Conservation (phyloP, 2,329 filamentous ascomycete genomes). For the Pyricularia pennisetigena region DNA sequence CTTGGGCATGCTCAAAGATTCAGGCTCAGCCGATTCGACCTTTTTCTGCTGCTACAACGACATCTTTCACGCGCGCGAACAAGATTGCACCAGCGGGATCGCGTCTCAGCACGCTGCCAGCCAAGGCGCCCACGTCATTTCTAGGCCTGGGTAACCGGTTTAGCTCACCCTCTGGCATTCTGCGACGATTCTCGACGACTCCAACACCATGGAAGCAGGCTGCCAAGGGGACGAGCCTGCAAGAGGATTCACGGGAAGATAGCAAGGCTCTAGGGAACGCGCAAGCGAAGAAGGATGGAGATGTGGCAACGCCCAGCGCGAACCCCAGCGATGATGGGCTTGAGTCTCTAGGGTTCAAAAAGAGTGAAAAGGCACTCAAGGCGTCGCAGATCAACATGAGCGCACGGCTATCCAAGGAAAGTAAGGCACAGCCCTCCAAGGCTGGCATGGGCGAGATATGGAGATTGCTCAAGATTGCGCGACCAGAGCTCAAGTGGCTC, state of each 20-base stretch:
- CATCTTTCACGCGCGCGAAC: neutral
- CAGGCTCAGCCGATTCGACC: neutral
- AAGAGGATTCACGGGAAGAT: neutral
- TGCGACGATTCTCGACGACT: constrained; percentile 17
- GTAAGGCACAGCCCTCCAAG: constrained; percentile 44
- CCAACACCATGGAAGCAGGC: constrained; percentile 10
- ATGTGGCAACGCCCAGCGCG: constrained; percentile 14
- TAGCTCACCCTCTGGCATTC: constrained; percentile 10
- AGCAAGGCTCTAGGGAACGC: constrained; percentile 8
- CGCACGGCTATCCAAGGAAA: constrained; percentile 79
- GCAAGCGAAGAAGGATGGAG: constrained; percentile 20
- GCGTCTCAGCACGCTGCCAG: neutral
- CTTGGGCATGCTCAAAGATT: neutral
- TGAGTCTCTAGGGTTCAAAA: constrained; percentile 40
- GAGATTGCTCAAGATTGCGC: constrained; percentile 81
- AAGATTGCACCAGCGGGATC: neutral
- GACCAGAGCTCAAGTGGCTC: constrained; percentile 72
- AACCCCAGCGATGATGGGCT: constrained; percentile 25
- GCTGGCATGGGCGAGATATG: constrained; percentile 69
- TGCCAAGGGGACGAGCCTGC: constrained; percentile 1
- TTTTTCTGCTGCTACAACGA: neutral
- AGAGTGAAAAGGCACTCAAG: constrained; percentile 75
- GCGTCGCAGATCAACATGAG: constrained; percentile 85
- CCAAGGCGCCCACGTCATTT: neutral
- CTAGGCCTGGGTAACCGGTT: constrained; percentile 5